phyloP scores from a whole-genome alignment of 169 alveolate genomes.

The Plasmodium coatneyi region DNA sequence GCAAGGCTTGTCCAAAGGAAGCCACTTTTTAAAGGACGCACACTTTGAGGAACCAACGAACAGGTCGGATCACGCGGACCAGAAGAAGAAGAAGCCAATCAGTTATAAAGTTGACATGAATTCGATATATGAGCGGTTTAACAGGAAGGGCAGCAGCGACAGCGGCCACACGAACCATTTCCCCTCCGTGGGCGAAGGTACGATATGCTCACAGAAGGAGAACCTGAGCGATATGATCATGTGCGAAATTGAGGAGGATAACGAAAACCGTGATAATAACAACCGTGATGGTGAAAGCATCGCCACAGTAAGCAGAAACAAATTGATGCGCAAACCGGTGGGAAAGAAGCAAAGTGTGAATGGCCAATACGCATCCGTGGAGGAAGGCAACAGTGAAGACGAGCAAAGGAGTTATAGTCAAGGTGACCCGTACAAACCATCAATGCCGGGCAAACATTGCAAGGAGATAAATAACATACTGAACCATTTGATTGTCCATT shows the following conservation, averaged over 20 bases:
- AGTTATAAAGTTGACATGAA: background rate
- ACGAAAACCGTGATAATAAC: background rate
- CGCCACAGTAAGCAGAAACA: background rate
- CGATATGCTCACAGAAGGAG: constrained; percentile 1
- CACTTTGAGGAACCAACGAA: background rate
- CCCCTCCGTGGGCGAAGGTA: background rate
- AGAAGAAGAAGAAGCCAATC: background rate
- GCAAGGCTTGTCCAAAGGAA: constrained; percentile 1
- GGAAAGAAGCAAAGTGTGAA: background rate
- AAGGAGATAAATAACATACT: background rate
- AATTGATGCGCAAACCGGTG: background rate
- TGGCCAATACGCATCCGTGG: background rate
- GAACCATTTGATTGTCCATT: constrained; percentile 31
- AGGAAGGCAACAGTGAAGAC: background rate
- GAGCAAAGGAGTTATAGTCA: background rate
- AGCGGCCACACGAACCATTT: background rate
- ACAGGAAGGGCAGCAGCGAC: background rate
- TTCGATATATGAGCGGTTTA: background rate
- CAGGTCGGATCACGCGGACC: background rate
- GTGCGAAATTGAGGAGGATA: background rate
- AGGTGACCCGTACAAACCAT: background rate
- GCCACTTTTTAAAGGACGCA: background rate
- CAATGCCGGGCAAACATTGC: background rate
- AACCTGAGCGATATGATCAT: background rate
- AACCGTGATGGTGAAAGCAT: background rate